Percentiles rank a stretch among this genome's conserved stretches.
Evolutionary conservation across 768 basidiomycete genomes (phyloP).

Genomic region (Candolleomyces eurysporus): DNA sequence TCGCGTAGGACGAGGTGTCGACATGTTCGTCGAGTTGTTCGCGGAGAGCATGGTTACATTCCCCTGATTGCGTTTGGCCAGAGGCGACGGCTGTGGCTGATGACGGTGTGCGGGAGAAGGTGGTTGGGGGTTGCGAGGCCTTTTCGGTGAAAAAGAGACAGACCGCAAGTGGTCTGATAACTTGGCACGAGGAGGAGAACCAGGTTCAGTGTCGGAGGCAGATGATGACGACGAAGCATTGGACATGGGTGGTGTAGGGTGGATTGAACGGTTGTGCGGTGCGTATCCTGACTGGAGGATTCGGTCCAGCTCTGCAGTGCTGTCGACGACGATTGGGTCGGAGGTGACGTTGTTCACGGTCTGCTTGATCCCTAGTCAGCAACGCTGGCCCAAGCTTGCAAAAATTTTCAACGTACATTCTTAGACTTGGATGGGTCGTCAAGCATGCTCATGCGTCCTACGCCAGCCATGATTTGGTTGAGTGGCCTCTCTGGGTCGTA

Average conservation of each 20-base stretch:
- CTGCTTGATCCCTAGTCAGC: conserved; percentile 15
- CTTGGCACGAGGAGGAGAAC: conserved; percentile 51
- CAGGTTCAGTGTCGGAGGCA: conserved; percentile 46
- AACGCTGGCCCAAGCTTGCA: not conserved
- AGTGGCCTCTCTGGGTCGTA: conserved; percentile 84
- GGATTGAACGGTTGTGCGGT: conserved; percentile 34
- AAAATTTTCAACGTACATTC: conserved; percentile 5
- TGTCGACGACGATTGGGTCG: conserved; percentile 61
- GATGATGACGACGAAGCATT: conserved; percentile 48
- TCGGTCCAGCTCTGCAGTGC: conserved; percentile 59
- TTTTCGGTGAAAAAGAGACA: conserved; percentile 73
- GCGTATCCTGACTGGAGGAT: conserved; percentile 56
- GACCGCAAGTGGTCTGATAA: conserved; percentile 70
- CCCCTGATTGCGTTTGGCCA: not conserved
- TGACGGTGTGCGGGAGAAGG: conserved; percentile 16
- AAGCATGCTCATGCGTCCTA: conserved; percentile 55
- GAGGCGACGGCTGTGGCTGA: conserved; percentile 9
- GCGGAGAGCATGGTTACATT: not conserved
- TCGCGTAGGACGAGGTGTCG: conserved; percentile 34
- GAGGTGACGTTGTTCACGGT: conserved; percentile 36
- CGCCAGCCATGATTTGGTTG: conserved; percentile 66
- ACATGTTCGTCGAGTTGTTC: conserved; percentile 18
- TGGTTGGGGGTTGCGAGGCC: conserved; percentile 37
- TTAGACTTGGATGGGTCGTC: conserved; percentile 52
- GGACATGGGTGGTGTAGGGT: conserved; percentile 47